Base-by-base conservation (phyloP, 1,139 yeast species). In the Blastobotrys persicus region DNA sequence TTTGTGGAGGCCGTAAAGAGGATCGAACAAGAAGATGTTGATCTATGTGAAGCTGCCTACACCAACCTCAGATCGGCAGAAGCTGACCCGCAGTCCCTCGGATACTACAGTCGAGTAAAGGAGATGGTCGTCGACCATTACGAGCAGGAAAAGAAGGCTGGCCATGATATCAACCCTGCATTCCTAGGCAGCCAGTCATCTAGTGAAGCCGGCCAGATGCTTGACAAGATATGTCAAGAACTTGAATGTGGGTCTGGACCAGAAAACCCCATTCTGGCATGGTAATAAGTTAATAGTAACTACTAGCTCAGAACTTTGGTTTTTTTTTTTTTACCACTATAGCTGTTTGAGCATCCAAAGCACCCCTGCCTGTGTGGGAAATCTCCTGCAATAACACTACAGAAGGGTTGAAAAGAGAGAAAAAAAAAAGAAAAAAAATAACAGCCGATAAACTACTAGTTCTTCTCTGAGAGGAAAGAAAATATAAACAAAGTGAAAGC, bases 191-290 rank as follows among this genome's bases (percentile, higher is more conserved):
- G 47, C 6, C 35, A 43, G 23, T 40, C 50, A 12, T 38, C 50
- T n/a, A 43, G 47, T 13, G 44, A 38, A 32, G 37, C 33, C 14
- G 44, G 43, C 20, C 50, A 44, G 18, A 43, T 43, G 50, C 34
- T 47, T 20, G 50, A 47, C 31, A 39, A 43, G 44, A 43, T 47
- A 17, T 47, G 50, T 32, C 50, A 47, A 31, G 50, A 47, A 13
- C 31, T 47, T 33, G 50, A 47, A 20, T 47, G 50, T 33, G 50
- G 50, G 2, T 31, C 46, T 3, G 23, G 23, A 2, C 47, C 46
- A 4, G 50, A 37, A 37, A 37, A 47, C 20, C 50, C 50, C 5
- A 38, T 43, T 11, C 19, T 47, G 13, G 50, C 50, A 2, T 47
- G 50, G 50, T 47, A 47, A 34, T 38, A 14, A 28, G n/a, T n/a